Evolutionary conservation across 495 filamentous ascomycete species (phyloP).

Genomic region (Podospora sp.): DNA sequence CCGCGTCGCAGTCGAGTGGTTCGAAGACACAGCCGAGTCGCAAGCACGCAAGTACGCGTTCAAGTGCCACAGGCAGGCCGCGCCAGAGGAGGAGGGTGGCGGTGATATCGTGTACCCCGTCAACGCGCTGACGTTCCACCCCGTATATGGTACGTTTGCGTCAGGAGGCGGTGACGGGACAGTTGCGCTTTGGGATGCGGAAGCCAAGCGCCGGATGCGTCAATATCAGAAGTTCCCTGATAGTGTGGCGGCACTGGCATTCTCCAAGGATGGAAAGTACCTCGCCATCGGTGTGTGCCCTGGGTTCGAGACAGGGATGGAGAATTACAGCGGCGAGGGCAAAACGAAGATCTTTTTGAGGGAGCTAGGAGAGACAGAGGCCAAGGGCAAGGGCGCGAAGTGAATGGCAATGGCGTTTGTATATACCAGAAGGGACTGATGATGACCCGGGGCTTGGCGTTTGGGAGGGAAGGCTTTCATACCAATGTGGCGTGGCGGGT

Average conservation of each 20-base stretch:
- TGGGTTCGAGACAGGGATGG: constrained; percentile 89
- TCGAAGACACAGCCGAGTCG: constrained; percentile 80
- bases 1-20: constrained; percentile 94
- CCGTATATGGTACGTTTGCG: constrained; percentile 86
- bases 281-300: constrained; percentile 84
- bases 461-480: background rate
- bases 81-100: constrained; percentile 52
- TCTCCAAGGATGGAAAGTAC: constrained; percentile 78
- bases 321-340: constrained; percentile 70
- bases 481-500: background rate
- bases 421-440: constrained; percentile 1
- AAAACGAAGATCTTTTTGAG: constrained; percentile 76
- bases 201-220: constrained; percentile 84
- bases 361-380: constrained; percentile 83
- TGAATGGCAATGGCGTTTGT: constrained; percentile 25
- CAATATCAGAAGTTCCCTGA: constrained; percentile 84
- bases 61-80: constrained; percentile 87
- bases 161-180: constrained; percentile 92
- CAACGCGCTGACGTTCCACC: constrained; percentile 92
- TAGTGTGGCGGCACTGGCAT: constrained; percentile 75
- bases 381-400: constrained; percentile 78
- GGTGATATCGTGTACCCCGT: constrained; percentile 94
- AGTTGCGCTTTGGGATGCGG: constrained; percentile 94
- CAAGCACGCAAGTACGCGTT: constrained; percentile 96
- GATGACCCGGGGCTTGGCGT: constrained; percentile 5